Percentiles rank a stretch among this genome's conserved stretches.
Evolutionary conservation across 2,329 filamentous ascomycete genomes (phyloP).

Genomic region (Nemania sp.): DNA sequence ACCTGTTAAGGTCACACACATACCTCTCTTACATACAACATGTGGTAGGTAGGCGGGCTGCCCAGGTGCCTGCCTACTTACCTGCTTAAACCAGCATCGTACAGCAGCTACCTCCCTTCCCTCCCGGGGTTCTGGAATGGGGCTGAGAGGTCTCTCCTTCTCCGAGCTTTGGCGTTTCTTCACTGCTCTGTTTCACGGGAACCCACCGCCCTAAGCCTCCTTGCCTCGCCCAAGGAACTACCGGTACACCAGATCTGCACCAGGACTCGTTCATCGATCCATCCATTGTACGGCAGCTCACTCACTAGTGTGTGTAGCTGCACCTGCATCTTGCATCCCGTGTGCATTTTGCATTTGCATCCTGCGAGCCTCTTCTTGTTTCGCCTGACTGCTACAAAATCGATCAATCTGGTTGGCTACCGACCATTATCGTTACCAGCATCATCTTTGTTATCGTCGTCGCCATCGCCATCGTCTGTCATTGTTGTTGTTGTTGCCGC

Average conservation of each 20-base stretch:
- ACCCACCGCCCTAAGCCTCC: conserved; percentile 25
- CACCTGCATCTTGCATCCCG: conserved; percentile 26
- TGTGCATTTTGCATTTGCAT: conserved; percentile 14
- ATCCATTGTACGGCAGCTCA: conserved; percentile 34
- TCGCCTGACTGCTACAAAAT: no score
- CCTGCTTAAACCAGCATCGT: conserved; percentile 12
- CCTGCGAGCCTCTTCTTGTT: conserved; percentile 30
- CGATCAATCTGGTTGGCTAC: neutral
- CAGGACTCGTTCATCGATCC: conserved; percentile 29
- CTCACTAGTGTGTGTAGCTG: conserved; percentile 32
- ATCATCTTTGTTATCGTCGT: neutral
- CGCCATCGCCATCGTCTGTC: neutral
- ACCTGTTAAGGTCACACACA: neutral
- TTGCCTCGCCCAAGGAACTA: conserved; percentile 25
- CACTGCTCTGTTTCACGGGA: conserved; percentile 32
- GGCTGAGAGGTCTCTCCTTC: conserved; percentile 29
- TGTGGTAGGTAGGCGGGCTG: no score
- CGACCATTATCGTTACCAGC: neutral
- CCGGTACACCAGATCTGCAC: conserved; percentile 36
- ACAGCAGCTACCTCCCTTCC: conserved; percentile 7
- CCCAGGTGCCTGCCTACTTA: no score
- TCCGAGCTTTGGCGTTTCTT: neutral
- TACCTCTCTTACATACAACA: neutral
- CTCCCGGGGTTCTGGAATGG: conserved; percentile 22
- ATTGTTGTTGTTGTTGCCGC: neutral